Evolutionary conservation across 495 filamentous ascomycete species (phyloP).

Genomic region (Trichoderma parareesei): DNA sequence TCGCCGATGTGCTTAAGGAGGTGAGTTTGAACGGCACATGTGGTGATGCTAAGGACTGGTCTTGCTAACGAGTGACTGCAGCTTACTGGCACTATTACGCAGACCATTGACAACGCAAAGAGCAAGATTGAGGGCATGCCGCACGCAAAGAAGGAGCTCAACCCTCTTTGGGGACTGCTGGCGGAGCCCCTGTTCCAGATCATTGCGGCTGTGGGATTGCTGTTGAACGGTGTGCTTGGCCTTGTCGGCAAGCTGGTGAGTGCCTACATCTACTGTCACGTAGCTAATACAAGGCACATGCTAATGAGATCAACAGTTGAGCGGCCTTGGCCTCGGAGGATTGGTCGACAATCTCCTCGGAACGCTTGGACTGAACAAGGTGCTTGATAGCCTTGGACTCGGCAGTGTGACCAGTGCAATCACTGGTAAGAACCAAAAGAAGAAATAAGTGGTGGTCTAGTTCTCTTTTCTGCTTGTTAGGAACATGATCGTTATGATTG

Average conservation of each 20-base stretch:
- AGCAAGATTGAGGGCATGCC: conserved; percentile 85
- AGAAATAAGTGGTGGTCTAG: conserved; percentile 19
- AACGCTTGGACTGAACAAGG: conserved; percentile 68
- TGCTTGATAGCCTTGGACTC: conserved; percentile 67
- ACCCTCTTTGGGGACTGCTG: conserved; percentile 76
- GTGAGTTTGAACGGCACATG: conserved; percentile 5
- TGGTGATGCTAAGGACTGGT: not conserved
- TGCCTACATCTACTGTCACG: not conserved
- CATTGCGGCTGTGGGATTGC: conserved; percentile 77
- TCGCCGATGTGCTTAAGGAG: conserved; percentile 79
- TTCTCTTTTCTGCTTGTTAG: not conserved
- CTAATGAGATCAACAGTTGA: conserved; percentile 34
- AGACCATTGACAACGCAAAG: conserved; percentile 81
- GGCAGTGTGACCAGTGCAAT: conserved; percentile 50
- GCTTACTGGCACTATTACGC: conserved; percentile 49
- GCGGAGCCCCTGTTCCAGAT: conserved; percentile 88
- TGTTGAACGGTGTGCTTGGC: conserved; percentile 73
- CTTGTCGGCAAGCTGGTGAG: conserved; percentile 63
- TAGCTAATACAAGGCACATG: conserved; percentile 4
- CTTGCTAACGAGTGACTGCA: conserved; percentile 27
- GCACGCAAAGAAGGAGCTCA: conserved; percentile 87
- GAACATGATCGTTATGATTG: not conserved
- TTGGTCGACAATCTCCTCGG: conserved; percentile 72
- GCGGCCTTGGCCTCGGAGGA: conserved; percentile 78
- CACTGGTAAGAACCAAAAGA: conserved; percentile 35